A percentile compares a stretch with the other conserved stretches of the same genome.
phyloP scores from a whole-genome alignment of 768 basidiomycete species.

The Crucibulum laeve region DNA sequence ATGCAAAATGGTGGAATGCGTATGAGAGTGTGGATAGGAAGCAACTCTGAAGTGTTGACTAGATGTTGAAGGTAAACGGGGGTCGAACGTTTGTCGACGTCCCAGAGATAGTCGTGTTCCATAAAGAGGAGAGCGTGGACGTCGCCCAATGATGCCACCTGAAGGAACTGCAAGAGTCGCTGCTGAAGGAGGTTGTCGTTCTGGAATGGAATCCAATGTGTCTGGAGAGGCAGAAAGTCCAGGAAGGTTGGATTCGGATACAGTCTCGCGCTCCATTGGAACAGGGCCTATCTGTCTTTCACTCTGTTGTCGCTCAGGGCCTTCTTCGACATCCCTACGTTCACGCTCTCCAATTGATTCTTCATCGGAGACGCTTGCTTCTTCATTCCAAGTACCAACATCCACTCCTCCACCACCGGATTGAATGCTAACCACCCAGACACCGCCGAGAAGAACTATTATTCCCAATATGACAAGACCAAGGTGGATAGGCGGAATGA shows the following conservation, averaged over 20 bases:
- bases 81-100: constrained; percentile 1
- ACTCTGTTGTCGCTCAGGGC: constrained; percentile 4
- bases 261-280: constrained; percentile 26
- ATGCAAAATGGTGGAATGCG: constrained; percentile 14
- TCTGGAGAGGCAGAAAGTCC: not conserved
- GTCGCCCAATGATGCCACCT: too few species aligned
- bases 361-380: constrained; percentile 30
- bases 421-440: constrained; percentile 85
- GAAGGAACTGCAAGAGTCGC: not conserved
- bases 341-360: constrained; percentile 12
- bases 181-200: not conserved
- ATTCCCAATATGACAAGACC: constrained; percentile 75
- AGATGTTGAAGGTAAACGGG: too few species aligned
- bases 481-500: constrained; percentile 68
- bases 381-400: constrained; percentile 43
- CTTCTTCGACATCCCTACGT: constrained; percentile 5
- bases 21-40: constrained; percentile 14
- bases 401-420: constrained; percentile 51
- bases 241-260: constrained; percentile 5
- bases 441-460: constrained; percentile 73
- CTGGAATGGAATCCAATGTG: not conserved
- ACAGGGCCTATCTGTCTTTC: constrained; percentile 17
- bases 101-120: not conserved
- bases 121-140: not conserved
- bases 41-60: too few species aligned